Percentiles rank a stretch among this genome's conserved stretches.
Conservation (phyloP, 1,284 basidiomycete genomes). For the Heterobasidion annosum region DNA sequence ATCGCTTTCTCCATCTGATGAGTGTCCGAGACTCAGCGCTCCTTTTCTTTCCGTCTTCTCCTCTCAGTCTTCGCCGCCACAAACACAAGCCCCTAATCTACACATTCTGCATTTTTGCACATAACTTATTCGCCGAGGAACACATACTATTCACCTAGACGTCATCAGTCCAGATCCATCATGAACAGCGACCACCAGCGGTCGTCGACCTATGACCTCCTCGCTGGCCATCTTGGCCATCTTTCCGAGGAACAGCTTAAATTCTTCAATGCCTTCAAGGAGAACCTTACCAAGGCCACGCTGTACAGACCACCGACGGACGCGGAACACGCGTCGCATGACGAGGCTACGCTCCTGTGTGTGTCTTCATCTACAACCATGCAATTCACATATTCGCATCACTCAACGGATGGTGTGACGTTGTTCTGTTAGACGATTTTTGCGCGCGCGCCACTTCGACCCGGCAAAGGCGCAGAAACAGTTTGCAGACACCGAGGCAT, state of each 20-base stretch:
- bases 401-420: not conserved
- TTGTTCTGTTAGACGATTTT: conserved; percentile 48
- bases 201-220: not conserved
- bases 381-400: too few relatives aligned
- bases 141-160: not conserved
- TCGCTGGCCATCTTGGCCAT: conserved; percentile 1
- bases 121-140: too few relatives aligned
- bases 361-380: not conserved
- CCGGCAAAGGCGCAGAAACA: conserved; percentile 57
- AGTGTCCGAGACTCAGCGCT: too few relatives aligned
- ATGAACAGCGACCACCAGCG: not conserved
- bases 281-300: conserved; percentile 28
- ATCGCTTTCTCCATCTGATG: too few relatives aligned
- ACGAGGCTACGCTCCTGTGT: conserved; percentile 61
- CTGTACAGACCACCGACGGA: conserved; percentile 37
- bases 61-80: too few relatives aligned
- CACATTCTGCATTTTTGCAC: too few relatives aligned
- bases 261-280: not conserved
- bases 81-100: too few relatives aligned
- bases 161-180: not conserved
- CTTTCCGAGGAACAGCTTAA: conserved; percentile 1
- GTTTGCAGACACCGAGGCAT: conserved; percentile 54
- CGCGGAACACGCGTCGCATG: conserved; percentile 37
- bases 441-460: conserved; percentile 63
- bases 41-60: too few relatives aligned